Base-by-base conservation (phyloP, 768 basidiomycete genomes). In the Amanita rubescens region DNA sequence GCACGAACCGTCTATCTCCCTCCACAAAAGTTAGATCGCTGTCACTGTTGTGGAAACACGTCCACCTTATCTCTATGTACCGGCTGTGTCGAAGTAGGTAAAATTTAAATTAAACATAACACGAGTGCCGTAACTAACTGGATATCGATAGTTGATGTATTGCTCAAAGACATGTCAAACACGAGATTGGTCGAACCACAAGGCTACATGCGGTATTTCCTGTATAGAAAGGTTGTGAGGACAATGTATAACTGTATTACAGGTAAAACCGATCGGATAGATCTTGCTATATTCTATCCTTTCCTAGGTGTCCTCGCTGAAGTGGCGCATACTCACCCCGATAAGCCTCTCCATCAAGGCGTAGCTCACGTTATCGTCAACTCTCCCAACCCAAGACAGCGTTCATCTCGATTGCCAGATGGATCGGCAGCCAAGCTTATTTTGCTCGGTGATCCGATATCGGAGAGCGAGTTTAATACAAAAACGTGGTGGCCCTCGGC, bases 401-500 rank as follows among this genome's bases (percentile, higher is more conserved):
- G n/a, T 11, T 38, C 60, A 9, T 47, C 55, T 20, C 8, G 17
- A 0, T 61, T 66, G 44, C 66, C 65, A 1, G 65, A 68, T 47
- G 65, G 64, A 0, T 60, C 60, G 4, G 27, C 55, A 3, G 62
- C 67, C 2, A 64, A 61, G 15, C 58, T 69, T 2, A 53, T 72
- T 27, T 41, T 68, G 12, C 57, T 71, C 5, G 69, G 69, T 9
- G 59, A 69, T 19, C 15, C 50, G n/a, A 56, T 63, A 2, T n/a
- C 50, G 6, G 37, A 44, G 5, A 14, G 49, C 4, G 54, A 55
- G 3, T n/a, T 43, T 0, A 54, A 53, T 11, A 54, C 56, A 0
- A 17, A 33, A 5, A 51, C 59, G 11, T 76, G 72, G 73, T 74
- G 69, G 67, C 71, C 71, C 0, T 53, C 51, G 6, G 70, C 67